Evolutionary conservation across 345 rosid genomes (phyloP).

Genomic region (Salix caprea): DNA sequence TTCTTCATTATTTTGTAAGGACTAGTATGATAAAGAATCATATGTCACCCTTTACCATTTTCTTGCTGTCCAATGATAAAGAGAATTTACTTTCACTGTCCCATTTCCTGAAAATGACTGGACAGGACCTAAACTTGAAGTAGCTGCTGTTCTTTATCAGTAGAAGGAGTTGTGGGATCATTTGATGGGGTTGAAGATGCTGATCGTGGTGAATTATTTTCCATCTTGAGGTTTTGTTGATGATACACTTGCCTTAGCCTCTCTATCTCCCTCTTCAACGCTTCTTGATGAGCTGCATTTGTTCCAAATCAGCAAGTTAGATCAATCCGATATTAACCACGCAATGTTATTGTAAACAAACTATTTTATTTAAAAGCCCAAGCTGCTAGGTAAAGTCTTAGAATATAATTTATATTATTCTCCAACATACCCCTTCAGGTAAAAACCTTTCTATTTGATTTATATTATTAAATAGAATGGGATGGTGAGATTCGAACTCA

Average conservation of each 20-base stretch:
- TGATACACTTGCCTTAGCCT: conserved; percentile 31
- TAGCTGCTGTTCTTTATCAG: conserved; percentile 21
- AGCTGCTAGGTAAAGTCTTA: too few species aligned
- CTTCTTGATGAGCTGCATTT: conserved; percentile 35
- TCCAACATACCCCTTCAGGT: rapidly evolving
- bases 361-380: too few species aligned
- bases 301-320: neutral
- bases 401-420: too few species aligned
- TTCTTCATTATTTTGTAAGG: neutral
- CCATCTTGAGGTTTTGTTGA: conserved; percentile 20
- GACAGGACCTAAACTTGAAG: conserved; percentile 16
- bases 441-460: too few species aligned
- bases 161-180: neutral
- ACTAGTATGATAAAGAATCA: neutral
- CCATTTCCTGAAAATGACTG: conserved; percentile 2
- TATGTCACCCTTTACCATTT: neutral
- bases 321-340: neutral
- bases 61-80: neutral
- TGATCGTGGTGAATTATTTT: conserved; percentile 1
- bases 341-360: too few species aligned
- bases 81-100: conserved; percentile 2
- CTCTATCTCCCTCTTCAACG: conserved; percentile 35
- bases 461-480: too few species aligned
- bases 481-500: too few species aligned
- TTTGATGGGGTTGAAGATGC: neutral